Base-by-base conservation (phyloP, 2,329 filamentous ascomycete genomes). In the Cytospora paraplurivora region DNA sequence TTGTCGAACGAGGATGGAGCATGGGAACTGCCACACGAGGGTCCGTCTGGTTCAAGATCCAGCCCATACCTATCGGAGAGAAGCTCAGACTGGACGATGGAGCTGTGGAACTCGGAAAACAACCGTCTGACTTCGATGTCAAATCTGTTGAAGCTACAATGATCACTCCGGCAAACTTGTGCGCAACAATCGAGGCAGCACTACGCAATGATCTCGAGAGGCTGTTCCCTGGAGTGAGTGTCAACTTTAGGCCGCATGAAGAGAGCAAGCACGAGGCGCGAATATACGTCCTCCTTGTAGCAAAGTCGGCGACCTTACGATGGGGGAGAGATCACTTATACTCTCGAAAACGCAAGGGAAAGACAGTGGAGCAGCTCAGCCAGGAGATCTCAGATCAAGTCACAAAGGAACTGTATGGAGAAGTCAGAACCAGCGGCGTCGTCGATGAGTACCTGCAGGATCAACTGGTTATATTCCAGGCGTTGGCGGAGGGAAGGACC, bases 391-490 rank as follows among this genome's bases (percentile, higher is more conserved):
- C 82, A 7, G 71, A 73, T 33, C 76, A 74, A n/a, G 72, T 87
- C 4, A 79, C 79, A 50, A 73, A 72, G 54, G 76, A 77, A 3
- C 73, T 87, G 21, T 75, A 76, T 60, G 71, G 75, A 2, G 83
- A 86, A 67, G 72, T 83, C 0, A 70, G 71, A 8, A 68, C 74
- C 1, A 75, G 78, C 2, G 79, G 83, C 0, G 76, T 79, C 1
- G 81, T 85, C 7, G 86, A 88, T 66, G 77, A 82, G 67, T 79
- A 82, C 69, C 75, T 88, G 15, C 84, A 88, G 72, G 86, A 88
- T 71, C 86, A 88, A 71, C 69, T 88, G 32, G 75, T 88, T 3
- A 76, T 85, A 19, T 86, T 87, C 68, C 85, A 88, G 71, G 82
- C 82, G 4, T 74, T 88, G 11, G 81, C 83, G 1, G 76, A 80